phyloP scores from a whole-genome alignment of 2,329 filamentous ascomycete genomes.

The Pleomassaria siparia region DNA sequence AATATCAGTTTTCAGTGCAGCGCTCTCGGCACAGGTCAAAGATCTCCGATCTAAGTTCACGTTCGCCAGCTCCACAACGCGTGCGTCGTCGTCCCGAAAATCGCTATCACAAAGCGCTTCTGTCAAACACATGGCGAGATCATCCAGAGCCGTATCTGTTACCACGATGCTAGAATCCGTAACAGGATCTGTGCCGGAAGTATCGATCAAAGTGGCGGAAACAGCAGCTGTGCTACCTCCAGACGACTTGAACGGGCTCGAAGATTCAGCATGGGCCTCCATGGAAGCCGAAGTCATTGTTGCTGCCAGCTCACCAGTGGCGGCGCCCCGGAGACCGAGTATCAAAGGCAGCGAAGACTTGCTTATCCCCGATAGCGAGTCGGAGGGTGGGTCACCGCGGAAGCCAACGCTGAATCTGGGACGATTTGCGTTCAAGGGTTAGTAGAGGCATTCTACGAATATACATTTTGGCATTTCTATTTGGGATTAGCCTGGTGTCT shows the following conservation, averaged over 20 bases:
- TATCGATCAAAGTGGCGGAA: neutral
- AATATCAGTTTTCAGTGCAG: conserved; percentile 23
- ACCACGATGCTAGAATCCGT: neutral
- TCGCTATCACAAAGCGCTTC: neutral
- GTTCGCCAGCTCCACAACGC: conserved; percentile 18
- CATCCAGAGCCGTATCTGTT: neutral
- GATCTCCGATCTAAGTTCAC: conserved; percentile 35
- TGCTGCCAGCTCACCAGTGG: conserved; percentile 30
- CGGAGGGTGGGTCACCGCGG: conserved; percentile 38
- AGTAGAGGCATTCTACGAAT: neutral
- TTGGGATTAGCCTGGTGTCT: too few relatives aligned
- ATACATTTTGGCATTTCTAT: neutral
- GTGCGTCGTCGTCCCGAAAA: neutral
- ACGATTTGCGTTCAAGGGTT: conserved; percentile 42
- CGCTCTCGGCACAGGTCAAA: conserved; percentile 30
- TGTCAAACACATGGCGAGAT: neutral
- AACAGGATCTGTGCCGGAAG: neutral
- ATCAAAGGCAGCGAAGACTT: conserved; percentile 51
- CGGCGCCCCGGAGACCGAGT: conserved; percentile 22
- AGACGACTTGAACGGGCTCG: conserved; percentile 11
- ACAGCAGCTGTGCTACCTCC: neutral
- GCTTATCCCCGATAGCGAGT: conserved; percentile 49
- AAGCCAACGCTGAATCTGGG: conserved; percentile 42
- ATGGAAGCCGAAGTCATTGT: conserved; percentile 36
- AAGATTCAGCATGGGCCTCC: conserved; percentile 29